Evolutionary conservation across 1,284 basidiomycete species (phyloP).

Genomic region (Golubevia pallescens): DNA sequence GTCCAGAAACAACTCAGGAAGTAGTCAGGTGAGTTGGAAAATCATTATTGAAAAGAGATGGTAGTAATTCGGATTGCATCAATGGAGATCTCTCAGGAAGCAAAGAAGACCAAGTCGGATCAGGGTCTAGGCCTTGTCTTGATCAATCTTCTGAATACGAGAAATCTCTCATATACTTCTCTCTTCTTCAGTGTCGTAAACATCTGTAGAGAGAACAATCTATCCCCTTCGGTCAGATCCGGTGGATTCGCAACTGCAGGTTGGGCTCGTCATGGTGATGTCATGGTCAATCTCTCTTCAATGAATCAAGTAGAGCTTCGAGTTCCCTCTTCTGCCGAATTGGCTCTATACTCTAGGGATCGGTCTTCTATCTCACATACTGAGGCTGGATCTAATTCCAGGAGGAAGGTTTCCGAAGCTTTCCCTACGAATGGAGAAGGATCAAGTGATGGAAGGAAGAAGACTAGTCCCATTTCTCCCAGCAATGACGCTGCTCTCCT

Average conservation of each 20-base stretch:
- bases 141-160: not conserved
- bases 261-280: constrained; percentile 81
- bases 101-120: constrained; percentile 4
- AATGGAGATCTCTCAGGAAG: constrained; percentile 5
- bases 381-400: not conserved
- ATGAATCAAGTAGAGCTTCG: constrained; percentile 74
- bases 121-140: not conserved
- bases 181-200: constrained; percentile 21
- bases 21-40: constrained; percentile 20
- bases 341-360: not conserved
- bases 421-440: too few relatives aligned
- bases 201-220: constrained; percentile 72
- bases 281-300: constrained; percentile 78
- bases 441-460: too few relatives aligned
- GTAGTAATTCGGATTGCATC: constrained; percentile 4
- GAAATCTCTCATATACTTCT: not conserved
- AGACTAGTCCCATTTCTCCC: too few relatives aligned
- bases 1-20: constrained; percentile 26
- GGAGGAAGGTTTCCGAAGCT: not conserved
- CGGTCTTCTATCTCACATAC: not conserved
- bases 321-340: constrained; percentile 66
- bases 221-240: constrained; percentile 83
- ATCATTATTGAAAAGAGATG: constrained; percentile 5
- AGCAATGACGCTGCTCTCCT: too few relatives aligned
- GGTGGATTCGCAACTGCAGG: constrained; percentile 88